A percentile compares a stretch with the other conserved stretches of the same genome.
Evolutionary conservation across 2,329 filamentous ascomycete species (phyloP).

Genomic region (Dactylellina cionopaga): DNA sequence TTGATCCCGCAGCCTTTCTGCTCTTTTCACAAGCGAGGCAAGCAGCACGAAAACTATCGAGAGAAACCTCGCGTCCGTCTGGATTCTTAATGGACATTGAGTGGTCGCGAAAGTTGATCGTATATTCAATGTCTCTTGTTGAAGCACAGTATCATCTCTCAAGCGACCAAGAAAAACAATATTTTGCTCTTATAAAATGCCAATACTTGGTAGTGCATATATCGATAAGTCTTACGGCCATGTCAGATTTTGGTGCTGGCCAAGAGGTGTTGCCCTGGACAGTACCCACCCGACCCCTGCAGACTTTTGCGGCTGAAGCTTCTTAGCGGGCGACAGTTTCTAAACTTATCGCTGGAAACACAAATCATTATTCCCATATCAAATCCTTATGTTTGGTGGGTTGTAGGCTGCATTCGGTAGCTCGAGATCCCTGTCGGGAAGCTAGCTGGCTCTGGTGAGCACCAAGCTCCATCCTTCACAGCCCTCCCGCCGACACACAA

Average conservation of each 20-base stretch:
- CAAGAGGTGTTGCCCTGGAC: constrained; percentile 40
- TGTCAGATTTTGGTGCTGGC: constrained; percentile 52
- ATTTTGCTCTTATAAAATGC: too few relatives aligned
- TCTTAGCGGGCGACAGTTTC: constrained; percentile 51
- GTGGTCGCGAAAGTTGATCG: too few relatives aligned
- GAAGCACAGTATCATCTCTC: not conserved
- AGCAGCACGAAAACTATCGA: not conserved
- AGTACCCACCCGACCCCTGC: constrained; percentile 38
- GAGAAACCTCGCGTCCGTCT: not conserved
- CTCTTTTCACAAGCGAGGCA: too few relatives aligned
- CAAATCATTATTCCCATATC: constrained; percentile 51
- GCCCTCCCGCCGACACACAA: constrained; percentile 52
- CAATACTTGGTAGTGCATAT: too few relatives aligned
- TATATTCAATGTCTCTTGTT: too few relatives aligned
- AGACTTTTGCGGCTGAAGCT: constrained; percentile 48
- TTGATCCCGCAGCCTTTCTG: constrained; percentile 21
- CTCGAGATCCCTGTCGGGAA: constrained; percentile 40
- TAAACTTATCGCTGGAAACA: constrained; percentile 53
- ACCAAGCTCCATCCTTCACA: constrained; percentile 46
- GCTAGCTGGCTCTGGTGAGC: constrained; percentile 38
- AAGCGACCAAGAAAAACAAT: not conserved
- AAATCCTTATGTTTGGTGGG: constrained; percentile 49
- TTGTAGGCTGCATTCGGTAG: constrained; percentile 52
- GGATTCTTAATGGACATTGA: too few relatives aligned
- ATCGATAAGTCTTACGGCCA: constrained; percentile 50